phyloP scores from a whole-genome alignment of 345 rosid species.

The Brassica cretica region DNA sequence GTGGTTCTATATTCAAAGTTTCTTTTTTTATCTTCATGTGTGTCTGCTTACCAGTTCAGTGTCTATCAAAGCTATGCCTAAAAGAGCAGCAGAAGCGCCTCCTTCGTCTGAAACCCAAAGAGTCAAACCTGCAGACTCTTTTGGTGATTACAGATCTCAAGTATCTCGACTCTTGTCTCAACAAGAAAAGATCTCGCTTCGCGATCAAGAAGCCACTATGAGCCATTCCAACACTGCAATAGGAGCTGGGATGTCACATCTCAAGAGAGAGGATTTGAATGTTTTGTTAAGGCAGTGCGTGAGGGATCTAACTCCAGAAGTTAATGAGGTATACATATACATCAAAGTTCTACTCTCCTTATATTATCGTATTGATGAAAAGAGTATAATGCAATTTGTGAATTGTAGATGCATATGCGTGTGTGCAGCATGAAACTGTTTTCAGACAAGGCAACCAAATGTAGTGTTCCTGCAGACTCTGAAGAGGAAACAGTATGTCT shows the following conservation, averaged over 20 bases:
- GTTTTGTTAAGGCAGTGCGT: constrained; percentile 50
- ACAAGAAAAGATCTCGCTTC: constrained; percentile 37
- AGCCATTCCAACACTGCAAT: constrained; percentile 34
- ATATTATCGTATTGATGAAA: not conserved
- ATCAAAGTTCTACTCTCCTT: not conserved
- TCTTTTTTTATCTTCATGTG: not conserved
- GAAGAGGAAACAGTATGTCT: constrained; percentile 7
- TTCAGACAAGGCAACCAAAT: not conserved
- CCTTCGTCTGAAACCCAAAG: constrained; percentile 25
- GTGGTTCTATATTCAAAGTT: not conserved
- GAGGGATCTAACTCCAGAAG: constrained; percentile 45
- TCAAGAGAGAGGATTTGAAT: constrained; percentile 48
- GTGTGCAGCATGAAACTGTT: constrained; percentile 2
- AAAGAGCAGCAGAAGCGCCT: constrained; percentile 22
- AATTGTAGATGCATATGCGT: constrained; percentile 24
- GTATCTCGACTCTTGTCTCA: constrained; percentile 44
- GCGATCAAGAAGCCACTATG: constrained; percentile 21
- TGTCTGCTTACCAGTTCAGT: constrained; percentile 1
- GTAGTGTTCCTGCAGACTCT: constrained; percentile 3
- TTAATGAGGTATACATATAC: constrained; percentile 51
- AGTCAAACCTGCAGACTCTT: constrained; percentile 47
- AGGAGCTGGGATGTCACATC: constrained; percentile 48
- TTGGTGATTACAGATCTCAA: constrained; percentile 46
- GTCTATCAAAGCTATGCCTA: constrained; percentile 27
- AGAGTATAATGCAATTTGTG: not conserved